Evolutionary conservation across 2,329 filamentous ascomycete species (phyloP).

Genomic region (Fusarium sp.): DNA sequence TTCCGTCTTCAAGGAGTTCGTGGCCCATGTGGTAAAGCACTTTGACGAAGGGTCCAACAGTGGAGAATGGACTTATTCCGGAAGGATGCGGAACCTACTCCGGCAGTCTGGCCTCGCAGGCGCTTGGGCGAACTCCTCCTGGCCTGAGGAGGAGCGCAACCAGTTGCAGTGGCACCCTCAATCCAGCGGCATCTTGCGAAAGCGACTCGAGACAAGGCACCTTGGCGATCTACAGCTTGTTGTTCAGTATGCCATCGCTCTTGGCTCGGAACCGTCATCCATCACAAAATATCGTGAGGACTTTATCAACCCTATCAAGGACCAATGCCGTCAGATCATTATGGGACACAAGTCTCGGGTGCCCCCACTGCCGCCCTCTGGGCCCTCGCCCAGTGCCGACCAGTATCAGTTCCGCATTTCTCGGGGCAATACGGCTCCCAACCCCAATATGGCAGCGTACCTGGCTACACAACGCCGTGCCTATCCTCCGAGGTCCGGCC

Average conservation of each 20-base stretch:
- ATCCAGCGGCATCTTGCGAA: conserved; percentile 55
- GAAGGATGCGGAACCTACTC: conserved; percentile 58
- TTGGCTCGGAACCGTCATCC: conserved; percentile 51
- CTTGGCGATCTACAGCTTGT: conserved; percentile 54
- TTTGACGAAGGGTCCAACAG: conserved; percentile 56
- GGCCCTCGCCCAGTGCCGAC: conserved; percentile 46
- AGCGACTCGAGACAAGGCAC: conserved; percentile 59
- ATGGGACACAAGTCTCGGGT: conserved; percentile 49
- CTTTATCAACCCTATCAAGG: conserved; percentile 52
- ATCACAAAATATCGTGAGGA: conserved; percentile 47
- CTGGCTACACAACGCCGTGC: conserved; percentile 52
- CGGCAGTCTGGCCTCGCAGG: conserved; percentile 52
- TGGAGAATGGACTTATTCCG: conserved; percentile 58
- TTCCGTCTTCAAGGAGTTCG: conserved; percentile 57
- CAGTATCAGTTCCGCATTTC: conserved; percentile 54
- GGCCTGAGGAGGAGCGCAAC: conserved; percentile 50
- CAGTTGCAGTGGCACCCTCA: conserved; percentile 56
- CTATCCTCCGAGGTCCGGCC: conserved; percentile 45
- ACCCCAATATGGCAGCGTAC: conserved; percentile 51
- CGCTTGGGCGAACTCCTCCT: conserved; percentile 53
- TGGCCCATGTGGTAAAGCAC: conserved; percentile 60
- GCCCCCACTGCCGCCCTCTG: conserved; percentile 39
- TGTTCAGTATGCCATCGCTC: conserved; percentile 53
- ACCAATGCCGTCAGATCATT: conserved; percentile 51
- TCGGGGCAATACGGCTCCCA: conserved; percentile 49